Conservation (phyloP, 192 early-diverging fungal genomes). For the Coemansia sp. region DNA sequence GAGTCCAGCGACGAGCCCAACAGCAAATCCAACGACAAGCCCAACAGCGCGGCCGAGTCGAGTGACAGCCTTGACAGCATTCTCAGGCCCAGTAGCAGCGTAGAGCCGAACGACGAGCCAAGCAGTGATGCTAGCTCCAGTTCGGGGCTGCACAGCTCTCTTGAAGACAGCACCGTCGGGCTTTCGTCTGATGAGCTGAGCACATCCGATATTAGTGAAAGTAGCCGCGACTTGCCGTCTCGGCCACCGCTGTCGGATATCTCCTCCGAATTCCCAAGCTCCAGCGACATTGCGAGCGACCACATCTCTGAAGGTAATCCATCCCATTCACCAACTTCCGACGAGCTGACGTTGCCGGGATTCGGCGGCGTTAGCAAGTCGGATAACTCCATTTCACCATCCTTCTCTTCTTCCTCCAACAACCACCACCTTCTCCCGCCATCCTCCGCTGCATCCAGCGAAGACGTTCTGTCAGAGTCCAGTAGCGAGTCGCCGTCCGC, state of each 20-base stretch:
- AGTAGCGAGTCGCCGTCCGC: background rate
- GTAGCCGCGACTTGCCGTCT: background rate
- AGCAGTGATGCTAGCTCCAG: background rate
- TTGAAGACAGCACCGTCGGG: background rate
- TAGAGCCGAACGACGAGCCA: background rate
- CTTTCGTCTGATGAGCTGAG: too few relatives aligned
- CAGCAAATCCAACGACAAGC: background rate
- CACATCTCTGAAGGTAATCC: conserved; percentile 13
- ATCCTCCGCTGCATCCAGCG: background rate
- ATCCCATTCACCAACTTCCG: too few relatives aligned
- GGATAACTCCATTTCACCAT: too few relatives aligned
- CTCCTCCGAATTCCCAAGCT: background rate
- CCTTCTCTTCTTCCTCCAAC: background rate
- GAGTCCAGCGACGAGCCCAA: background rate
- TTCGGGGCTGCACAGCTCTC: background rate
- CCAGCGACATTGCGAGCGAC: background rate
- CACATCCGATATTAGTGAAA: background rate
- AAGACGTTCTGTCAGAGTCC: background rate
- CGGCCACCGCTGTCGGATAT: background rate
- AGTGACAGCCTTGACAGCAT: background rate
- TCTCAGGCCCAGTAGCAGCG: background rate
- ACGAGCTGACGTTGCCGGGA: too few relatives aligned
- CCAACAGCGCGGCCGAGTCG: background rate
- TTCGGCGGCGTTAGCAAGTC: too few relatives aligned
- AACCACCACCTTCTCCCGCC: background rate